Conservation (phyloP, 1,284 basidiomycete genomes). For the Trichosporon coremiiforme region DNA sequence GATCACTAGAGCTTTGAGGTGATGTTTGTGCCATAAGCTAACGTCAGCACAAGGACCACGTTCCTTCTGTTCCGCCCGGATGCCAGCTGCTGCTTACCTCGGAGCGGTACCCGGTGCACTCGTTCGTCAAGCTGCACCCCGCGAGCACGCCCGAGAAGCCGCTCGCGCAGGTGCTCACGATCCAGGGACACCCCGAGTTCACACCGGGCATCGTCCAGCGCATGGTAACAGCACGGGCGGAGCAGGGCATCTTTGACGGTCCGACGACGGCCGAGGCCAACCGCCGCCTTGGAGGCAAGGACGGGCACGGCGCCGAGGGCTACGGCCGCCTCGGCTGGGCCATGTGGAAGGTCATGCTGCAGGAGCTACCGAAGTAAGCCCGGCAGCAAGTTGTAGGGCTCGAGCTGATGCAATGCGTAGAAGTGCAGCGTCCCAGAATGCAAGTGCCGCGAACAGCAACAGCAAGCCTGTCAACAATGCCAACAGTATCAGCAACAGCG, state of each 20-base stretch:
- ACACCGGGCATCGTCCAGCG: slow-evolving; percentile 58
- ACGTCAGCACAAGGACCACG: slow-evolving; percentile 58
- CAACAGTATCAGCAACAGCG: not conserved
- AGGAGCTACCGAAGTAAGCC: slow-evolving; percentile 40
- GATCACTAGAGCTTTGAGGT: too few relatives aligned
- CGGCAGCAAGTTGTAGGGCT: not conserved
- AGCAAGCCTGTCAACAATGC: not conserved
- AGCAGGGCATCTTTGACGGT: slow-evolving; percentile 55
- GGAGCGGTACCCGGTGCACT: slow-evolving; percentile 57
- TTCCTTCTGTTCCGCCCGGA: slow-evolving; percentile 56
- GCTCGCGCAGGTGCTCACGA: slow-evolving; percentile 54
- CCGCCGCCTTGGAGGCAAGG: slow-evolving; percentile 56
- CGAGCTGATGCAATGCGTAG: slow-evolving; percentile 28
- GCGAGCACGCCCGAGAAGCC: slow-evolving; percentile 52
- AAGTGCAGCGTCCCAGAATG: not conserved
- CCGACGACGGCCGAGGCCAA: slow-evolving; percentile 53
- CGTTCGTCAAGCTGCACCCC: slow-evolving; percentile 57
- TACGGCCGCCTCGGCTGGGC: slow-evolving; percentile 57
- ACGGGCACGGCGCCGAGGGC: slow-evolving; percentile 57
- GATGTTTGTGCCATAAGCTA: not conserved
- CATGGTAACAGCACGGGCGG: slow-evolving; percentile 56
- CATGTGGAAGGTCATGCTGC: slow-evolving; percentile 58
- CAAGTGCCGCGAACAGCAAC: not conserved
- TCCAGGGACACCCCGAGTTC: slow-evolving; percentile 62
- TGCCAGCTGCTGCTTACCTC: slow-evolving; percentile 58